These are phyloP conservation scores for Phytophthora fragariae DNA, from an alignment of 352 stramenopile genomes.

Conservation along the genomic window DNA sequence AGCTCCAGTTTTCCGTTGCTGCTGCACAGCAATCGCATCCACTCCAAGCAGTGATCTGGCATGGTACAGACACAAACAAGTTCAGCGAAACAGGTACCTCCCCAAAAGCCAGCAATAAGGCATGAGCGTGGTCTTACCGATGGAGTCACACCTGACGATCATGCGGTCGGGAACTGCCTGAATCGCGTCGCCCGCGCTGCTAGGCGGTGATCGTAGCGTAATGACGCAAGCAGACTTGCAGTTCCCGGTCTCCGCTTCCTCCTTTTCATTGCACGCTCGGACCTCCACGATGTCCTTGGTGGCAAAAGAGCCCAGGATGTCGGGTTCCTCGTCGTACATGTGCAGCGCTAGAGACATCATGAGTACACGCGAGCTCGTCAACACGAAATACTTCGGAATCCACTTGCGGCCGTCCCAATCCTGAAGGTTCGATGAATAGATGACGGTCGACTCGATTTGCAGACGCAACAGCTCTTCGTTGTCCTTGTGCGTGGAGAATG, in stretches of 20 bases:
- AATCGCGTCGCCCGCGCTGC: constrained; percentile 20
- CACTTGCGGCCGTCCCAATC: constrained; percentile 89
- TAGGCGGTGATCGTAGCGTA: constrained; percentile 40
- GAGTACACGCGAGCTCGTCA: constrained; percentile 83
- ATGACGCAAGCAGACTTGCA: constrained; percentile 71
- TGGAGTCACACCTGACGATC: constrained; percentile 83
- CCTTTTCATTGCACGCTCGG: constrained; percentile 77
- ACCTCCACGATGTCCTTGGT: constrained; percentile 86
- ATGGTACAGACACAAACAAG: constrained; percentile 10
- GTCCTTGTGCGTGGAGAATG: constrained; percentile 85
- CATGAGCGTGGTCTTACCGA: constrained; percentile 50
- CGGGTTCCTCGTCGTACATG: constrained; percentile 88
- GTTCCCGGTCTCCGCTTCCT: constrained; percentile 67
- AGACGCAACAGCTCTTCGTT: constrained; percentile 85
- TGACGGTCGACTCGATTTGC: constrained; percentile 84
- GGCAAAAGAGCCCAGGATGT: constrained; percentile 83
- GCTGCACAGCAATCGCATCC: constrained; percentile 87
- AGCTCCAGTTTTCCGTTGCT: constrained; percentile 89
- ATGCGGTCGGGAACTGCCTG: constrained; percentile 57
- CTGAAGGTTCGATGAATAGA: constrained; percentile 87
- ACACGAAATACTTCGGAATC: constrained; percentile 91
- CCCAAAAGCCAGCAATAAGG: not conserved
- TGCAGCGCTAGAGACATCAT: constrained; percentile 85
- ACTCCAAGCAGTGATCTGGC: constrained; percentile 86
- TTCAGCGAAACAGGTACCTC: not conserved